A percentile compares a stretch with the other conserved stretches of the same genome.
Evolutionary conservation across 768 basidiomycete genomes (phyloP).

Genomic region (Termitomyces sp.): DNA sequence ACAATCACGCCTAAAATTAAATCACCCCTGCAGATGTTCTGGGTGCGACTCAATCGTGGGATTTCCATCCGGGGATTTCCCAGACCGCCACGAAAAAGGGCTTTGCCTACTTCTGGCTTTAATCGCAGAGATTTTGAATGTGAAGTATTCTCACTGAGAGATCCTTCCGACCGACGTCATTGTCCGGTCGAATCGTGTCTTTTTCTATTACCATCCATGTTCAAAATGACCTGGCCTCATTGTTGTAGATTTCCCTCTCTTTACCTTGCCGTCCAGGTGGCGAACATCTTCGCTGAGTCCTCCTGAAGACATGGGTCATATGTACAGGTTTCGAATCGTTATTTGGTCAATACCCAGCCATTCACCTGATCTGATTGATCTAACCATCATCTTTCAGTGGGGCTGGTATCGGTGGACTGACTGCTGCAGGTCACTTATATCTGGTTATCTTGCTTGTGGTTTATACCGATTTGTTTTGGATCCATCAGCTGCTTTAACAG

Average conservation of each 20-base stretch:
- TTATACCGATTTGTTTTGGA: conserved; percentile 5
- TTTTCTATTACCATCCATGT: conserved; percentile 20
- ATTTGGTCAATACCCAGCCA: conserved; percentile 38
- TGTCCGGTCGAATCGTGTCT: conserved; percentile 44
- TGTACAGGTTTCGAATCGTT: conserved; percentile 40
- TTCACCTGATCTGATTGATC: conserved; percentile 9
- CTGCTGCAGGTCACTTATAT: conserved; percentile 30
- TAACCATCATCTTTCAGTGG: conserved; percentile 29
- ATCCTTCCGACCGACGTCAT: conserved; percentile 17
- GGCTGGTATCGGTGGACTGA: conserved; percentile 46
- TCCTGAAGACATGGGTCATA: conserved; percentile 20
- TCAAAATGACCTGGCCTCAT: conserved; percentile 28
- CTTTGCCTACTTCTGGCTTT: conserved; percentile 18
- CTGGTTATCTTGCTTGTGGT: background rate
- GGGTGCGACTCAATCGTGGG: conserved; percentile 38
- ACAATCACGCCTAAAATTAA: conserved; percentile 7
- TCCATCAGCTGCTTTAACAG: conserved; percentile 33
- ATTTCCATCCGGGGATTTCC: conserved; percentile 23
- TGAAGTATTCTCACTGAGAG: conserved; percentile 35
- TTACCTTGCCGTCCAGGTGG: conserved; percentile 9
- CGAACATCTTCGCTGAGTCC: conserved; percentile 5
- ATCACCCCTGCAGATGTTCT: conserved; percentile 1
- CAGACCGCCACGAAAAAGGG: conserved; percentile 24
- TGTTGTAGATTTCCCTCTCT: conserved; percentile 8
- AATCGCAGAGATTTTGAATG: conserved; percentile 28